Percentiles rank a stretch among this genome's conserved stretches.
Evolutionary conservation across 225 moss, liverwort and hornwort genomes (phyloP).

Genomic region (Marchantia polymorpha): DNA sequence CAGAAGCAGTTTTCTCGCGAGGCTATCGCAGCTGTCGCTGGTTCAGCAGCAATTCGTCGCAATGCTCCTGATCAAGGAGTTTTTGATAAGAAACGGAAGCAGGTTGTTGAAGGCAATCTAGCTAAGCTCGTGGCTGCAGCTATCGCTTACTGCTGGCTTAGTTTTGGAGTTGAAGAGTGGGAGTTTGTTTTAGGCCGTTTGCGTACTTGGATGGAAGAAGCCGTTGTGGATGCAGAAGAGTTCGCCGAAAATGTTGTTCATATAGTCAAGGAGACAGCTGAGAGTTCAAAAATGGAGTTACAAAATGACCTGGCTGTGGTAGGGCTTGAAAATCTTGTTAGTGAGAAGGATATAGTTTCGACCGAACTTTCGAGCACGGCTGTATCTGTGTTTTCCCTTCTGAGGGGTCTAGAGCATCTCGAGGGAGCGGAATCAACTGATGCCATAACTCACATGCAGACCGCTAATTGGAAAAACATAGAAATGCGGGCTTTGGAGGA

Average conservation of each 20-base stretch:
- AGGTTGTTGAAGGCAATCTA: conserved; percentile 51
- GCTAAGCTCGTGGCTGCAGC: conserved; percentile 73
- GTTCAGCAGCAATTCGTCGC: conserved; percentile 44
- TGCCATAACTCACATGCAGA: conserved; percentile 44
- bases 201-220: conserved; percentile 75
- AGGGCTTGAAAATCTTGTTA: conserved; percentile 29
- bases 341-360: conserved; percentile 35
- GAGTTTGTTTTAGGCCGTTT: conserved; percentile 61
- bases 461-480: conserved; percentile 59
- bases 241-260: conserved; percentile 68
- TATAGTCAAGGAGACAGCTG: conserved; percentile 35
- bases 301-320: not conserved
- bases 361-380: conserved; percentile 64
- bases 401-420: conserved; percentile 58
- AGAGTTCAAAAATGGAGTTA: conserved; percentile 2
- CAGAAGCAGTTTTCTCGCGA: conserved; percentile 59
- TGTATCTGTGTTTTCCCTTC: conserved; percentile 63
- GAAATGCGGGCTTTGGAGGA: conserved; percentile 77
- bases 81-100: conserved; percentile 26
- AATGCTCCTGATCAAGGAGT: conserved; percentile 29
- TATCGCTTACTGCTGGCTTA: conserved; percentile 83
- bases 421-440: conserved; percentile 59
- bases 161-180: conserved; percentile 79
- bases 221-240: conserved; percentile 82
- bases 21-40: conserved; percentile 43